Conservation (phyloP, 768 basidiomycete species). For the Lepiota subincarnata region DNA sequence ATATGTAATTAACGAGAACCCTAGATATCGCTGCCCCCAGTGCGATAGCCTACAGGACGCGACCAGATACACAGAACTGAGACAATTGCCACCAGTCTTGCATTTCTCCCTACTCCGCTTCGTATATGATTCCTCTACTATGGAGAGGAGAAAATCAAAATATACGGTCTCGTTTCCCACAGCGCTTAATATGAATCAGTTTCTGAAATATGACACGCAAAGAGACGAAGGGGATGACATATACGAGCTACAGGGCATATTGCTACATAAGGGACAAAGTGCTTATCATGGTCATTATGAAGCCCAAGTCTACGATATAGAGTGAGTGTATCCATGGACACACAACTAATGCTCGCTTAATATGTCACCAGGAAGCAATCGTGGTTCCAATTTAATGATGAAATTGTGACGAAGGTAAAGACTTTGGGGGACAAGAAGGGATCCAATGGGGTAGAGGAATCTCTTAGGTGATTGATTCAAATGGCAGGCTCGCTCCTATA, state of each 20-base stretch:
- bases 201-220: constrained; percentile 33
- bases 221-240: constrained; percentile 23
- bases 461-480: constrained; percentile 12
- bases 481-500: background rate
- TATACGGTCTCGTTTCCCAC: constrained; percentile 75
- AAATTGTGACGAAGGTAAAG: constrained; percentile 64
- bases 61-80: constrained; percentile 68
- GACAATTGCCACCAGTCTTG: constrained; percentile 76
- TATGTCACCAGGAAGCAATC: constrained; percentile 44
- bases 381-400: constrained; percentile 96
- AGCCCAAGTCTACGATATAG: constrained; percentile 72
- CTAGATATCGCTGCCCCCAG: constrained; percentile 74
- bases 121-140: constrained; percentile 72
- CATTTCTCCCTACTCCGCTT: constrained; percentile 95
- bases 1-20: background rate
- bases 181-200: constrained; percentile 67
- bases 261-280: constrained; percentile 88
- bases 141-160: constrained; percentile 87
- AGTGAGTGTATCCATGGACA: constrained; percentile 37
- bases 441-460: constrained; percentile 26
- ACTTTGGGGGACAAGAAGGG: constrained; percentile 44
- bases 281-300: constrained; percentile 92
- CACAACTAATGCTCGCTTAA: constrained; percentile 6
- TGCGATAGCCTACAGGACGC: constrained; percentile 78
- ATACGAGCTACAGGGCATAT: constrained; percentile 84